These are phyloP conservation scores for Aspergillus sp. DNA, from an alignment of 2,329 filamentous ascomycete genomes.

Conservation along the genomic window DNA sequence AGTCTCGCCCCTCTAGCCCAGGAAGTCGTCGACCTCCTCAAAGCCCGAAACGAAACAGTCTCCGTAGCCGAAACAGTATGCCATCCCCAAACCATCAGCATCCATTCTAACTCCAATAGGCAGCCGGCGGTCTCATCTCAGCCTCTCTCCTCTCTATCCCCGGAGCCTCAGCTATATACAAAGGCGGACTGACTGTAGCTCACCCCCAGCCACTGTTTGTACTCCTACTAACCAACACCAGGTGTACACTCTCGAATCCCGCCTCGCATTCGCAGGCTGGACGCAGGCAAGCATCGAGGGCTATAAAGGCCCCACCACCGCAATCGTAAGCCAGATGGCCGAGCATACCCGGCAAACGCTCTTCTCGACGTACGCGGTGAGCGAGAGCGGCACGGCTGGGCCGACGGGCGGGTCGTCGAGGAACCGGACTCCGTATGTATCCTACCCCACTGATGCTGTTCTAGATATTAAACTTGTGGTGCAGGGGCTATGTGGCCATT, in stretches of 20 bases:
- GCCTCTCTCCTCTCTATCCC: constrained; percentile 58
- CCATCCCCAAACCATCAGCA: neutral
- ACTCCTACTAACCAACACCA: neutral
- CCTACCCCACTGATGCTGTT: too few species aligned
- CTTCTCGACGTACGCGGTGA: constrained; percentile 57
- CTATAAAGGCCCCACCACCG: constrained; percentile 61
- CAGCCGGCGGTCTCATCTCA: constrained; percentile 63
- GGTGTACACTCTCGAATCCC: constrained; percentile 60
- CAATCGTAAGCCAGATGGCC: constrained; percentile 58
- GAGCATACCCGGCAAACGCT: constrained; percentile 57
- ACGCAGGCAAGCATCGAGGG: constrained; percentile 51
- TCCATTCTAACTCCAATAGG: constrained; percentile 36
- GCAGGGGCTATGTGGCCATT: constrained; percentile 61
- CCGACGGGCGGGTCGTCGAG: constrained; percentile 57
- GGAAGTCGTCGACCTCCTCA: constrained; percentile 56
- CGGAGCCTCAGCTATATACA: constrained; percentile 59
- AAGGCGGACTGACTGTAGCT: constrained; percentile 58
- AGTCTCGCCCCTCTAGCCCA: constrained; percentile 44
- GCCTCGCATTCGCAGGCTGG: constrained; percentile 62
- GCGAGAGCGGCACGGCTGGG: constrained; percentile 64
- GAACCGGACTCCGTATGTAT: constrained; percentile 55
- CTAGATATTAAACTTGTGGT: neutral
- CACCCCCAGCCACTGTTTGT: neutral
- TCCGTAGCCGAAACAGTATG: constrained; percentile 61
- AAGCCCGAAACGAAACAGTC: constrained; percentile 56